These are phyloP conservation scores for Trichomonascaceae sp. DNA, from an alignment of 1,139 yeast species.

Conservation along the genomic window DNA sequence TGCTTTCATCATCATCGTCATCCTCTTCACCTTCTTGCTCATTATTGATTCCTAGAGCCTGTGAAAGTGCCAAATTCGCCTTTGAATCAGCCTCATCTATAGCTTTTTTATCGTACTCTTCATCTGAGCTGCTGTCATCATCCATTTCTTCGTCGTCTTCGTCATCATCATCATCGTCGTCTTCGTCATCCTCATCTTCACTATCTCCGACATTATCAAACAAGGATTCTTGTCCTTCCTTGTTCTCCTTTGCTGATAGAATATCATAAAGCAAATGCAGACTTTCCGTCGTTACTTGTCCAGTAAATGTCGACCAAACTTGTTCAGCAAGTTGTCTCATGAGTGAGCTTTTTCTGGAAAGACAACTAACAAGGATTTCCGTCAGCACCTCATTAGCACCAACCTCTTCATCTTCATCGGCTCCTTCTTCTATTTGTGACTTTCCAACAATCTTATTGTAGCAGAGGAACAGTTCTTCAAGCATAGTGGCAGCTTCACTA, in stretches of 20 bases:
- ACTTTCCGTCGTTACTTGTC: conserved; percentile 44
- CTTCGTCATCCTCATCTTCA: conserved; percentile 35
- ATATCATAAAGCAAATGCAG: conserved; percentile 60
- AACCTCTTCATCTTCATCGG: conserved; percentile 30
- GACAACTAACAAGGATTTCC: conserved; percentile 70
- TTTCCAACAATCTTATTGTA: conserved; percentile 30
- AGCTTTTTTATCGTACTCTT: conserved; percentile 27
- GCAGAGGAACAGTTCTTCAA: conserved; percentile 57
- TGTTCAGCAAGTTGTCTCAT: conserved; percentile 65
- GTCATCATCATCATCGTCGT: conserved; percentile 33
- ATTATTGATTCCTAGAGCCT: conserved; percentile 58
- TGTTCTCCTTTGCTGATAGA: conserved; percentile 67
- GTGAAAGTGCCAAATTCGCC: conserved; percentile 67
- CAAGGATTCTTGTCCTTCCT: conserved; percentile 70
- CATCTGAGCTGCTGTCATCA: conserved; percentile 22
- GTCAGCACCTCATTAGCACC: conserved; percentile 59
- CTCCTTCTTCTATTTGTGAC: conserved; percentile 29
- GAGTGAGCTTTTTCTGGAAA: conserved; percentile 65
- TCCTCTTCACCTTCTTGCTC: conserved; percentile 32
- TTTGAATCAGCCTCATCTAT: conserved; percentile 57
- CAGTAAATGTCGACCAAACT: conserved; percentile 68
- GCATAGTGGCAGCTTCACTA: conserved; percentile 64
- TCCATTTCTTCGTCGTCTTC: conserved; percentile 32
- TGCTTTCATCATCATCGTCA: conserved; percentile 64
- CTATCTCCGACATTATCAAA: conserved; percentile 55